Evolutionary conservation across 805 yeast genomes (phyloP).

Genomic region (Vanderwaltozyma tropicalis): DNA sequence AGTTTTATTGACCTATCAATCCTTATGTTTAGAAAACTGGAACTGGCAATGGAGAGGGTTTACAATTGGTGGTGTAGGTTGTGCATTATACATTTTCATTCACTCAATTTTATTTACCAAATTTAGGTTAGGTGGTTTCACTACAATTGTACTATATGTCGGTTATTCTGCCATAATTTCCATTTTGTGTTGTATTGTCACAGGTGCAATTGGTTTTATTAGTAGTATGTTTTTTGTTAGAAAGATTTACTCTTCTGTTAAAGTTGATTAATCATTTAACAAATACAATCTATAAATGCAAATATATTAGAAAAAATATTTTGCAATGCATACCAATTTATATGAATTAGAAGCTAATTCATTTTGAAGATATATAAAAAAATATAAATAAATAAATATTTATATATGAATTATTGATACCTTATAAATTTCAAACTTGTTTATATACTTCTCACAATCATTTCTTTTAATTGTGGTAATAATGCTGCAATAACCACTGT

Average conservation of each 20-base stretch:
- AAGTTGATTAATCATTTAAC: slow-evolving; percentile 50
- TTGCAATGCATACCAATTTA: too few species aligned
- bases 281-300: not conserved
- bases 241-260: slow-evolving; percentile 73
- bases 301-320: not conserved
- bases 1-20: slow-evolving; percentile 68
- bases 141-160: slow-evolving; percentile 66
- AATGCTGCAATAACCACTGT: too few species aligned
- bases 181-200: slow-evolving; percentile 59
- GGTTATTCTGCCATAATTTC: slow-evolving; percentile 77
- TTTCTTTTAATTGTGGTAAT: too few species aligned
- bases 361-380: too few species aligned
- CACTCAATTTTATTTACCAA: slow-evolving; percentile 71
- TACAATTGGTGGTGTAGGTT: slow-evolving; percentile 85
- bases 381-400: too few species aligned
- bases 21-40: slow-evolving; percentile 83
- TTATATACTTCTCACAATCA: too few species aligned
- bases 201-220: slow-evolving; percentile 82
- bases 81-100: slow-evolving; percentile 71
- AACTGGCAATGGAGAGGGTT: slow-evolving; percentile 96
- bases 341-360: too few species aligned
- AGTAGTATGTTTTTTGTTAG: slow-evolving; percentile 65
- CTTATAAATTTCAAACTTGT: too few species aligned
- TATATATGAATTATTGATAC: too few species aligned
- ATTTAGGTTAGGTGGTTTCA: slow-evolving; percentile 59